phyloP scores from a whole-genome alignment of 2,329 filamentous ascomycete genomes.

The Clarireedia monteithiana region DNA sequence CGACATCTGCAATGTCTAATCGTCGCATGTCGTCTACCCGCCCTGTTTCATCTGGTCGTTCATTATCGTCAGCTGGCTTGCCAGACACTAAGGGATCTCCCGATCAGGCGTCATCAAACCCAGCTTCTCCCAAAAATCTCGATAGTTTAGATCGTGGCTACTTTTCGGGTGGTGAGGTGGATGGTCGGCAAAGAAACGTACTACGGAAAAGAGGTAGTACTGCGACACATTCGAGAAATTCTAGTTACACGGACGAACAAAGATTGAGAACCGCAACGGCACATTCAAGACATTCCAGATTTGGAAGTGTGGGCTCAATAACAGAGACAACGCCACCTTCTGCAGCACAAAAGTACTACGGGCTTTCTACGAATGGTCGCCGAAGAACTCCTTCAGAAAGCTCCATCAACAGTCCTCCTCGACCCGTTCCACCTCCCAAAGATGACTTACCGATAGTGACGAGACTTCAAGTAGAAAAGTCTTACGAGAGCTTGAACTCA shows the following conservation, averaged over 20 bases:
- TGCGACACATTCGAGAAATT: slow-evolving; percentile 56
- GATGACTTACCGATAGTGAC: slow-evolving; percentile 52
- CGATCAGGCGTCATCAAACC: slow-evolving; percentile 27
- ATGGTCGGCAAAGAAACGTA: slow-evolving; percentile 67
- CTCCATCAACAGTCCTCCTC: slow-evolving; percentile 55
- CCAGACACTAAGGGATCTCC: slow-evolving; percentile 25
- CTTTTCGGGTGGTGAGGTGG: slow-evolving; percentile 82
- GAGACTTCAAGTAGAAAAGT: slow-evolving; percentile 41
- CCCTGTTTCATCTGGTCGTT: slow-evolving; percentile 7
- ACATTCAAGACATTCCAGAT: slow-evolving; percentile 66
- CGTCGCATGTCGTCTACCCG: slow-evolving; percentile 23
- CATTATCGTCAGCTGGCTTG: slow-evolving; percentile 7
- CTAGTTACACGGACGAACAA: slow-evolving; percentile 72
- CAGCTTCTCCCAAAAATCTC: slow-evolving; percentile 41
- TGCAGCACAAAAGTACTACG: slow-evolving; percentile 66
- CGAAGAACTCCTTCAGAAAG: slow-evolving; percentile 35
- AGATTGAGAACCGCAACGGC: slow-evolving; percentile 57
- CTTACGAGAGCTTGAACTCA: slow-evolving; percentile 20
- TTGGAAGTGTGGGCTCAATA: slow-evolving; percentile 71
- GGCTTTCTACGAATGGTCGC: slow-evolving; percentile 30
- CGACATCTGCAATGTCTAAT: slow-evolving; percentile 21
- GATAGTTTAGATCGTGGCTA: slow-evolving; percentile 66
- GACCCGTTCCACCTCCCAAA: slow-evolving; percentile 47
- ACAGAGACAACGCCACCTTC: slow-evolving; percentile 53
- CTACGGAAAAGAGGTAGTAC: slow-evolving; percentile 69